phyloP scores from a whole-genome alignment of 192 early-diverging fungal genomes.

The Spizellomyces sp. region DNA sequence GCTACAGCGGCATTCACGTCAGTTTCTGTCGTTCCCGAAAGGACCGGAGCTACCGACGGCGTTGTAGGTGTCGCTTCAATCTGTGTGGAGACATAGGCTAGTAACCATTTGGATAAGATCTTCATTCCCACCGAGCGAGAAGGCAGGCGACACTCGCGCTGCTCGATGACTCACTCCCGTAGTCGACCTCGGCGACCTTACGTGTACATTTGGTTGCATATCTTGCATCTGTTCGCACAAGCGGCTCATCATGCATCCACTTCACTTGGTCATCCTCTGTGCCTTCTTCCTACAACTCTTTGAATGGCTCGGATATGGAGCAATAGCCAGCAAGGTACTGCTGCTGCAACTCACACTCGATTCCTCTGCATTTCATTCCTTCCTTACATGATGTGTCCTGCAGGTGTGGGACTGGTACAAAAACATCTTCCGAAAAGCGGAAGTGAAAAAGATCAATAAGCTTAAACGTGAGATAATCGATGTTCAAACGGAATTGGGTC shows the following conservation, averaged over 20 bases:
- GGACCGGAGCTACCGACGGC: too few relatives aligned
- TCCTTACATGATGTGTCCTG: neutral
- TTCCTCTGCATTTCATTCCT: neutral
- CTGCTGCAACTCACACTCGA: neutral
- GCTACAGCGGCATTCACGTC: too few relatives aligned
- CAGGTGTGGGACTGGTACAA: conserved; percentile 16
- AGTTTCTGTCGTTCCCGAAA: too few relatives aligned
- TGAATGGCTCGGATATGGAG: conserved; percentile 18
- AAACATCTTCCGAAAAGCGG: neutral
- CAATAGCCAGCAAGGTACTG: conserved; percentile 19
- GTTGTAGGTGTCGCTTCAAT: too few relatives aligned
- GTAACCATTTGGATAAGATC: too few relatives aligned
- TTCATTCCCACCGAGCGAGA: too few relatives aligned
- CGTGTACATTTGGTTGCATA: too few relatives aligned
- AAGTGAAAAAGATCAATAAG: neutral
- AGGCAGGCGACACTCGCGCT: too few relatives aligned
- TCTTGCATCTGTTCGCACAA: too few relatives aligned
- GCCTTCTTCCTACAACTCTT: conserved; percentile 19
- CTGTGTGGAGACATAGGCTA: too few relatives aligned
- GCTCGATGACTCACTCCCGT: too few relatives aligned
- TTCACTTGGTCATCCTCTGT: conserved; percentile 18
- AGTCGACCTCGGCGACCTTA: too few relatives aligned
- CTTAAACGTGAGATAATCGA: conserved; percentile 14
- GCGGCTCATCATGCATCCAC: conserved; percentile 9
- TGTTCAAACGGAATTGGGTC: conserved; percentile 11